Evolutionary conservation across 257 asterid species (phyloP).

Genomic region (Datura wrightii): DNA sequence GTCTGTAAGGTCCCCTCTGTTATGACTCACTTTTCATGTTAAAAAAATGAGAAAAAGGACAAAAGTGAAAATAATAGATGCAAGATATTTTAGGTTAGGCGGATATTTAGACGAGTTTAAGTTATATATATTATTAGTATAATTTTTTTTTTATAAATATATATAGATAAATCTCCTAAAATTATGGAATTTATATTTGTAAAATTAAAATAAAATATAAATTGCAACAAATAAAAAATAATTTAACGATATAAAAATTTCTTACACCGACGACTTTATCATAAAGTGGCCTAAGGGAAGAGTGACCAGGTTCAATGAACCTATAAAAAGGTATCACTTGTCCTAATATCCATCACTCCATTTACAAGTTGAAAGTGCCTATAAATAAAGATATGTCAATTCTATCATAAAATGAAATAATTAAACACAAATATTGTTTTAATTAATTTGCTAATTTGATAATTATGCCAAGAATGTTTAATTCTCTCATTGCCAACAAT

Average conservation of each 20-base stretch:
- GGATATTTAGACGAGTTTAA: background rate
- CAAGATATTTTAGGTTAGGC: background rate
- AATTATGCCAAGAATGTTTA: background rate
- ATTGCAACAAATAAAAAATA: no score
- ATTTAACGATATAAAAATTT: background rate
- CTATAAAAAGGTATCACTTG: slow-evolving; percentile 11
- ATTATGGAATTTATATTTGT: no score
- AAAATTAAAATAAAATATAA: no score
- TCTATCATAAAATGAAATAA: background rate
- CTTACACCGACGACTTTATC: background rate
- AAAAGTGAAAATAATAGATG: background rate
- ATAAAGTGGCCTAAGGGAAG: background rate
- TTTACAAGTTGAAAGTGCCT: background rate
- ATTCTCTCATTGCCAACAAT: background rate
- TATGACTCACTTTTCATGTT: background rate
- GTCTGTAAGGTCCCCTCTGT: background rate
- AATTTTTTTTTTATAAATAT: no score
- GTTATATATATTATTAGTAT: background rate
- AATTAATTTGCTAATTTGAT: background rate
- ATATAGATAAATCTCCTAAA: no score
- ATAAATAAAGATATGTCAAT: background rate
- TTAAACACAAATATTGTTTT: background rate
- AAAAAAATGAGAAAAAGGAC: background rate
- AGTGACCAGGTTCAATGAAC: slow-evolving; percentile 38
- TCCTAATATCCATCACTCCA: background rate